A percentile compares a stretch with the other conserved stretches of the same genome.
Evolutionary conservation across 805 yeast genomes (phyloP).

Genomic region (Kazachstania viticola): DNA sequence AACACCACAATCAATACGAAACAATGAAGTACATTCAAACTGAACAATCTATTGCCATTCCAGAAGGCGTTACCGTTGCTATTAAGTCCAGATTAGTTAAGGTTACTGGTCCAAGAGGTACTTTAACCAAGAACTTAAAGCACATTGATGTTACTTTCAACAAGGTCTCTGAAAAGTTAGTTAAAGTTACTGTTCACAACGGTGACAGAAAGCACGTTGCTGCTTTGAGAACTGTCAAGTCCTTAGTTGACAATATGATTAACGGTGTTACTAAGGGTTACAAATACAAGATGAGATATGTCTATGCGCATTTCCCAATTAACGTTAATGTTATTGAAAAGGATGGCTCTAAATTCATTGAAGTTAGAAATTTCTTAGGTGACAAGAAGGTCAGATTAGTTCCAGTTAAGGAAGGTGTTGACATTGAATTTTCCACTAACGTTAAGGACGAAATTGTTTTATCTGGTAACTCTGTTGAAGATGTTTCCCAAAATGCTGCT

Average conservation of each 20-base stretch:
- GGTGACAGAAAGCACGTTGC: constrained; percentile 99
- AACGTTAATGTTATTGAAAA: constrained; percentile 83
- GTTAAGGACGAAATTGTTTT: constrained; percentile 93
- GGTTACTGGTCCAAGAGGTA: constrained; percentile 98
- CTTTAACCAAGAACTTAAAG: constrained; percentile 75
- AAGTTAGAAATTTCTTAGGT: constrained; percentile 99
- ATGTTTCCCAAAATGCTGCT: constrained; percentile 97
- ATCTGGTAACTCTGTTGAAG: constrained; percentile 64
- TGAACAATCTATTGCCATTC: constrained; percentile 59
- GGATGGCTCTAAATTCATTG: constrained; percentile 66
- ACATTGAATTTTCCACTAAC: constrained; percentile 63
- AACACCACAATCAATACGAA: too few species aligned
- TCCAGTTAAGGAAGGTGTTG: constrained; percentile 81
- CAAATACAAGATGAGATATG: constrained; percentile 99
- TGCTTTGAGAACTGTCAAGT: constrained; percentile 95
- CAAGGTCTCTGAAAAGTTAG: constrained; percentile 42
- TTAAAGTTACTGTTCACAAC: constrained; percentile 88
- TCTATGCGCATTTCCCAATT: constrained; percentile 99
- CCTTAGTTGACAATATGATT: constrained; percentile 84
- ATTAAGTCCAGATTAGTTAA: constrained; percentile 86
- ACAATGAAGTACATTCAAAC: constrained; percentile 1
- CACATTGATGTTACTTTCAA: constrained; percentile 91
- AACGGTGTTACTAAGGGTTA: constrained; percentile 98
- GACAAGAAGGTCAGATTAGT: constrained; percentile 94
- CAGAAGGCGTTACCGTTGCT: constrained; percentile 85